These are phyloP conservation scores for Penicillium parvum DNA, from an alignment of 495 filamentous ascomycete genomes.

Conservation along the genomic window DNA sequence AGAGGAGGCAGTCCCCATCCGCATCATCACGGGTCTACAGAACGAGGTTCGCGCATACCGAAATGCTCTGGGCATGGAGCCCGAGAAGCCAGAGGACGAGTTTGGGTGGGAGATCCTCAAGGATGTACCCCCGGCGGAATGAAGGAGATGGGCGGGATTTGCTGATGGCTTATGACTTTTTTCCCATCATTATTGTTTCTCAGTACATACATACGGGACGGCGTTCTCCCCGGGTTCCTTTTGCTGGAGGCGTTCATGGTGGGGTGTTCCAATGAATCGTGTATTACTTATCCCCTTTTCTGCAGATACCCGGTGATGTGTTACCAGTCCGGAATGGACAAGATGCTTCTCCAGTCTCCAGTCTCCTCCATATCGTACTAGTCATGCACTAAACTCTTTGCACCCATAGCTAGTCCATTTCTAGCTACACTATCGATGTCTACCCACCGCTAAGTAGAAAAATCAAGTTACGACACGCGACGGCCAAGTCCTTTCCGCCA, in stretches of 20 bases:
- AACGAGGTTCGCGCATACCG: conserved; percentile 53
- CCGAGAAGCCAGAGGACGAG: conserved; percentile 49
- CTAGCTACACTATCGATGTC: too few species aligned
- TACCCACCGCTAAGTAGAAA: not conserved
- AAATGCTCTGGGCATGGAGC: conserved; percentile 49
- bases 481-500: too few species aligned
- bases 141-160: conserved; percentile 6
- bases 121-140: conserved; percentile 39
- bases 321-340: not conserved
- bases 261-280: not conserved
- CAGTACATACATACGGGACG: not conserved
- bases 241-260: not conserved
- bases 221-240: not conserved
- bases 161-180: conserved; percentile 13
- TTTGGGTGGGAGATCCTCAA: conserved; percentile 51
- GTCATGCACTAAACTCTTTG: too few species aligned
- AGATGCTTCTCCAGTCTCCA: too few species aligned
- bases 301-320: conserved; percentile 1
- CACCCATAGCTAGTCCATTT: too few species aligned
- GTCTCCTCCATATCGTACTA: too few species aligned
- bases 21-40: conserved; percentile 48
- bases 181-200: conserved; percentile 1
- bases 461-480: not conserved
- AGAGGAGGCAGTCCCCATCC: conserved; percentile 46
- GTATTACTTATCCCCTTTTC: not conserved